Evolutionary conservation across 768 basidiomycete genomes (phyloP).

Genomic region (Russula virescens): DNA sequence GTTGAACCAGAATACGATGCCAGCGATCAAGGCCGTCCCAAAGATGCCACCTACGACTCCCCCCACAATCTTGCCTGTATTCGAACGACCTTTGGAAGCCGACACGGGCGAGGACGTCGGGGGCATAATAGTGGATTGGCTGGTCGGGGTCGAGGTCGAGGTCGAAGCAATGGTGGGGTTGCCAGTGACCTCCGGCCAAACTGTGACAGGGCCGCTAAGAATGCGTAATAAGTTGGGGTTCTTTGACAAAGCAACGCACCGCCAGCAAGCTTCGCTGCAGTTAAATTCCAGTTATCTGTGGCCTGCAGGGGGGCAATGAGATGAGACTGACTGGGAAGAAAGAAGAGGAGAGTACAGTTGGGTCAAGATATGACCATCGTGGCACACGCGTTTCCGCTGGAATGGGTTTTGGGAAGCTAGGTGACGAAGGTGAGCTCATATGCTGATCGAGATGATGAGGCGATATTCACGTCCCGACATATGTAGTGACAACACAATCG

Average conservation of each 20-base stretch:
- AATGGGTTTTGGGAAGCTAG: constrained; percentile 28
- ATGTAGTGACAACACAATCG: constrained; percentile 6
- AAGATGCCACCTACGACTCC: constrained; percentile 56
- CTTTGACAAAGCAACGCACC: background rate
- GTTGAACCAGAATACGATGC: constrained; percentile 37
- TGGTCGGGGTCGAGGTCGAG: too few relatives aligned
- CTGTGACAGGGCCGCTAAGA: too few relatives aligned
- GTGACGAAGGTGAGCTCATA: background rate
- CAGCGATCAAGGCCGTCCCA: constrained; percentile 40
- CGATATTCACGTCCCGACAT: constrained; percentile 12
- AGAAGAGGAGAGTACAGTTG: constrained; percentile 31
- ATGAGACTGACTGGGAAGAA: background rate
- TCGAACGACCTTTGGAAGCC: too few relatives aligned
- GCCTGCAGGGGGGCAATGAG: background rate
- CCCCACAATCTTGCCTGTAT: too few relatives aligned
- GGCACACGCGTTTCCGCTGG: constrained; percentile 42
- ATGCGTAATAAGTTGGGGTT: too few relatives aligned
- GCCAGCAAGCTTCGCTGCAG: too few relatives aligned
- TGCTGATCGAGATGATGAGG: background rate
- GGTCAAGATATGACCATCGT: constrained; percentile 45
- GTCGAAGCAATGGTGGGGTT: too few relatives aligned
- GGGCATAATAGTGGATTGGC: too few relatives aligned
- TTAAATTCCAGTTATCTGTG: background rate
- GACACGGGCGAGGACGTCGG: too few relatives aligned
- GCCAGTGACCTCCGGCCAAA: too few relatives aligned